Evolutionary conservation across 306 rosid species (phyloP), one percentile per base, ranked within the genome.

Genomic region (Biancaea sappan): DNA sequence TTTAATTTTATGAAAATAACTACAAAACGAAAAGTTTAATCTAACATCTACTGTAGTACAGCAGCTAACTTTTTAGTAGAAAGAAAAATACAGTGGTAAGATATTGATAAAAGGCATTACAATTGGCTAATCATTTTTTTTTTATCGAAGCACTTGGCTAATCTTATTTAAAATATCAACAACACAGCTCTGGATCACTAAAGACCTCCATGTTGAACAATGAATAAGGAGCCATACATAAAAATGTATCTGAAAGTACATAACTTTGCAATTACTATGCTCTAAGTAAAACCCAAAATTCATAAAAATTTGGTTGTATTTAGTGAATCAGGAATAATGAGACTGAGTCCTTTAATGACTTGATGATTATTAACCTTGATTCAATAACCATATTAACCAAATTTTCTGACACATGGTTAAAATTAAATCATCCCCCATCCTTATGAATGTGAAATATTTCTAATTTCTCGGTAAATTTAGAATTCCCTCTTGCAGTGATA

Each of bases 341-440:
- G 32, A 9, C 25, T 7, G 31, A 3, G 40, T 60, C 35, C 26
- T 53, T 3, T 12, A 43, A 59, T 62, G 25, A 31, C 52, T 25
- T 5, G 25, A 64, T 16, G 31, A 32, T 59, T 50, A 51, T 41
- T 19, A 51, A 62, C 34, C 35, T 52, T 53, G 3, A 67, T 44
- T 28, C 57, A 16, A 77, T 21, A 52, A 53, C 41, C 22, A 28
- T 58, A 53, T 34, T 12, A 53, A 58, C 43, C 65, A 69, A 43
- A 41, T 22, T 58, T 51, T 61, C 19, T 63, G 57, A 74, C 56
- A 62, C 51, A 48, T 26, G 12, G 28, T 77, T 24, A 26, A 77
- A 64, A 67, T 67, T 68, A 53, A 68, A 53, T 41, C 57, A 10
- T 40, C 60, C 59, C 56, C 28, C 28, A 48, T 82, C 77, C 67